Base-by-base conservation (phyloP, 192 early-diverging fungal species). In the Glomus cerebriforme region DNA sequence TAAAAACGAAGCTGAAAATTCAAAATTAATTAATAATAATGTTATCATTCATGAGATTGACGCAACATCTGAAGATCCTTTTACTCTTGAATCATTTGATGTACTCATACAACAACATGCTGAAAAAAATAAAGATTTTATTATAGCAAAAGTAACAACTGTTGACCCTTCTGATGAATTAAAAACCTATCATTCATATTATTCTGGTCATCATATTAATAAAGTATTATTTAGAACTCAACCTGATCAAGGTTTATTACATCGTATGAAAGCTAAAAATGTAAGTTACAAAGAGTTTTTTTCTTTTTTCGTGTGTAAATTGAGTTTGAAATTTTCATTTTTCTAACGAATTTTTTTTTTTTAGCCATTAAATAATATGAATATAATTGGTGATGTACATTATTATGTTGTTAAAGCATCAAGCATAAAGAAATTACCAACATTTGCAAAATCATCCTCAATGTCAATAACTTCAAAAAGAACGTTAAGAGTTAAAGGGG, bases 181-280 rank as follows among this genome's bases (percentile, higher is more conserved):
- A 49, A 87, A 85, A 24, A 83, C 86, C 13, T 93, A 93, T 75
- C 89, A 93, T 78, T 88, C 86, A 0, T 91, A 92, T 49, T 93
- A 93, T 77, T 82, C 88, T 0, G 92, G 91, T 13, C 92, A 93
- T 70, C 89, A 92, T 31, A 92, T 93, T 71, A 93, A 93, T 83
- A 93, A 93, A 81, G 91, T 92, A 29, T 79, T 93, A 32, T 93
- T 93, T 71, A 69, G 92, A 24, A 93, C 92, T 0, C 92, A 93
- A 79, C 92, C 92, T 7, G 92, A 93, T 67, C 90, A 92, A 70
- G 91, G 91, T 3, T 82, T 93, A 29, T 78, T 93, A 78, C 92
- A 93, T 74, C 80, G 92, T 17, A 93, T 93, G 92, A 89, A 87
- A 81, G 92, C 92, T 2, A 89, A 90, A 60, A 93, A 93, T 81